These are phyloP conservation scores for Gloeostereum incarnatum DNA, from an alignment of 768 basidiomycete genomes.

Conservation along the genomic window DNA sequence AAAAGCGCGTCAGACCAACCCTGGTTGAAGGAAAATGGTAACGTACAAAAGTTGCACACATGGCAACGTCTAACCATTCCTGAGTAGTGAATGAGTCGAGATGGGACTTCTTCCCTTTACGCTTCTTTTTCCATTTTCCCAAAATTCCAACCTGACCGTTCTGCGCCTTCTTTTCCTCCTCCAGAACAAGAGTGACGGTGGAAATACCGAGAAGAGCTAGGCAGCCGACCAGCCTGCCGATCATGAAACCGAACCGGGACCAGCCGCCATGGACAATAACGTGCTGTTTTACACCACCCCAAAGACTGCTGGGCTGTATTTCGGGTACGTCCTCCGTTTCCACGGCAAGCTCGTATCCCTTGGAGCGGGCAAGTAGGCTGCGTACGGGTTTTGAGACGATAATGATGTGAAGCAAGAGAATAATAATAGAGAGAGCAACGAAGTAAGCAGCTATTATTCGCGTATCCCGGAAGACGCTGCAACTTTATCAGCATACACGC, in stretches of 20 bases:
- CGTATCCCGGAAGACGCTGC: no score
- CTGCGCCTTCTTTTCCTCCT: no score
- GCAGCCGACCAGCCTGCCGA: neutral
- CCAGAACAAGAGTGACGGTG: neutral
- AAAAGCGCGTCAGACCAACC: neutral
- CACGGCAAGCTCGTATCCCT: no score
- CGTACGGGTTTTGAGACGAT: no score
- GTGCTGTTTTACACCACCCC: no score
- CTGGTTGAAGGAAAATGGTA: neutral
- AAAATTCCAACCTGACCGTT: no score
- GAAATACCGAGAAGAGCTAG: neutral
- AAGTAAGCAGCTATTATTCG: no score
- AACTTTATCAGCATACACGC: no score
- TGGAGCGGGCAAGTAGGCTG: neutral
- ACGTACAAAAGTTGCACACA: neutral
- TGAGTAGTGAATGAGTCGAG: neutral
- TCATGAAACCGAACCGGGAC: neutral
- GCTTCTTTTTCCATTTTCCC: neutral
- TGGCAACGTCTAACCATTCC: neutral
- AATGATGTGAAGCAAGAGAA: no score
- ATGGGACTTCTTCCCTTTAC: neutral
- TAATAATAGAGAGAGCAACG: no score
- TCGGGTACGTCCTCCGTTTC: no score
- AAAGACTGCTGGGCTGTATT: no score
- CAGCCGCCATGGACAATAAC: neutral